phyloP scores from a whole-genome alignment of 352 stramenopile genomes.

The Thalassiosira ordinaria region DNA sequence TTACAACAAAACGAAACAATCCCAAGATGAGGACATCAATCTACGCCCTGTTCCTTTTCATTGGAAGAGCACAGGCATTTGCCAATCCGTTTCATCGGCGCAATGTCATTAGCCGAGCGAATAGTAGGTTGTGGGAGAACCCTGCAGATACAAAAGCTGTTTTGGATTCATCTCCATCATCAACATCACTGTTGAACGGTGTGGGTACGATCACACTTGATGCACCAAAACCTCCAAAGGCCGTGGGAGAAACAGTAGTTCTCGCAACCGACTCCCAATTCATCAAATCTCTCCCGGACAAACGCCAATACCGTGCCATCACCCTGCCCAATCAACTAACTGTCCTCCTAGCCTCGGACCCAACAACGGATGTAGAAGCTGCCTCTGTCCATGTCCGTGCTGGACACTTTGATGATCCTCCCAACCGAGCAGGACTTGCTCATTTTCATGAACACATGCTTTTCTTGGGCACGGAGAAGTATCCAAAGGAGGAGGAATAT shows the following conservation, averaged over 20 bases:
- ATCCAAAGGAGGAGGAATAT: slow-evolving; percentile 89
- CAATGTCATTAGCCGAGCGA: background rate
- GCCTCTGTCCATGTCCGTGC: slow-evolving; percentile 78
- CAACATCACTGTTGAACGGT: slow-evolving; percentile 2
- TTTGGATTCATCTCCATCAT: background rate
- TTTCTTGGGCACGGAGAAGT: slow-evolving; percentile 96
- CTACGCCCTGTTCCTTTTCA: slow-evolving; percentile 16
- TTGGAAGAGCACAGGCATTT: slow-evolving; percentile 36
- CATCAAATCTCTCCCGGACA: slow-evolving; percentile 75
- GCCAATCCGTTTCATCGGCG: slow-evolving; percentile 17
- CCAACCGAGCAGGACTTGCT: slow-evolving; percentile 71
- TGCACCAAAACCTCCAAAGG: too few relatives aligned
- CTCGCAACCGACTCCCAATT: slow-evolving; percentile 69
- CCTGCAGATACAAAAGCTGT: background rate
- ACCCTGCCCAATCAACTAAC: slow-evolving; percentile 75
- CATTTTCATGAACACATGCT: slow-evolving; percentile 95
- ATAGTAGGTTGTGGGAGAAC: slow-evolving; percentile 9
- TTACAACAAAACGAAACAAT: too few relatives aligned
- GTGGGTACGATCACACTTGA: too few relatives aligned
- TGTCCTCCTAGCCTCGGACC: slow-evolving; percentile 69
- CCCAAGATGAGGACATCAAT: slow-evolving; percentile 4
- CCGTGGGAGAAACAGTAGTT: slow-evolving; percentile 25
- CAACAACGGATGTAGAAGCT: slow-evolving; percentile 69
- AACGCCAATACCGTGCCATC: slow-evolving; percentile 69
- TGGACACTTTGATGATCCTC: slow-evolving; percentile 84